Conservation (phyloP, 805 yeast species). For the Metschnikowia lochheadii region DNA sequence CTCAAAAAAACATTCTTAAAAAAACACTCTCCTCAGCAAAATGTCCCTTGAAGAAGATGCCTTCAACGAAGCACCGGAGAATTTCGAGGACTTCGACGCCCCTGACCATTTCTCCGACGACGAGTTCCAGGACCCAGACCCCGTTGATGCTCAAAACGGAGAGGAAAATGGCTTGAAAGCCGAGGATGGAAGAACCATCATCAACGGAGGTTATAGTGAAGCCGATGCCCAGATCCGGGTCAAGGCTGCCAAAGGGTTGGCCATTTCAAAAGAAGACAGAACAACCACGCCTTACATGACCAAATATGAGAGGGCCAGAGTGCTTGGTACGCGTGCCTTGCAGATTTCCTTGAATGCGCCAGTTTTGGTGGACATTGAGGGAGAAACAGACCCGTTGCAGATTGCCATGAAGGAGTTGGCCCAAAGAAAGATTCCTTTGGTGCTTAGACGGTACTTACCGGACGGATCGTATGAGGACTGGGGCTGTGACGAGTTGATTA, state of each 20-base stretch:
- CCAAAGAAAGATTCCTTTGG: constrained; percentile 91
- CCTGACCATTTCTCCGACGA: constrained; percentile 75
- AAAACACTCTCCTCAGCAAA: constrained; percentile 3
- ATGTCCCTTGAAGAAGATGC: constrained; percentile 47
- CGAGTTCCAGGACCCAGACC: constrained; percentile 45
- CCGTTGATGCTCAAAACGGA: constrained; percentile 19
- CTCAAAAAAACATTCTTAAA: constrained; percentile 4
- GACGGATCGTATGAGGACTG: constrained; percentile 97
- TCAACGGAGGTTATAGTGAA: constrained; percentile 66
- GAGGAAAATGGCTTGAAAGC: constrained; percentile 45
- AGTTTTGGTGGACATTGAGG: constrained; percentile 94
- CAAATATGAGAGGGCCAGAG: constrained; percentile 96
- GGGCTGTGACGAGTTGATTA: constrained; percentile 97
- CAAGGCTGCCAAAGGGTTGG: constrained; percentile 71
- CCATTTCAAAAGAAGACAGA: constrained; percentile 84
- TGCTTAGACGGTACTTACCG: constrained; percentile 92
- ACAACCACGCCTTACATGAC: constrained; percentile 99
- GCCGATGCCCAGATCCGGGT: constrained; percentile 46
- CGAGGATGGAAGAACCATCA: constrained; percentile 70
- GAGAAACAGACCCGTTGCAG: constrained; percentile 97
- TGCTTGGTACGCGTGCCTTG: constrained; percentile 93
- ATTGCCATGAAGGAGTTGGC: constrained; percentile 96
- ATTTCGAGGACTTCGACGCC: constrained; percentile 78
- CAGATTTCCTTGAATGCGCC: constrained; percentile 99
- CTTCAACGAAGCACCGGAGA: constrained; percentile 67